Evolutionary conservation across 1,284 basidiomycete genomes (phyloP).

Genomic region (Puccinia polysora): DNA sequence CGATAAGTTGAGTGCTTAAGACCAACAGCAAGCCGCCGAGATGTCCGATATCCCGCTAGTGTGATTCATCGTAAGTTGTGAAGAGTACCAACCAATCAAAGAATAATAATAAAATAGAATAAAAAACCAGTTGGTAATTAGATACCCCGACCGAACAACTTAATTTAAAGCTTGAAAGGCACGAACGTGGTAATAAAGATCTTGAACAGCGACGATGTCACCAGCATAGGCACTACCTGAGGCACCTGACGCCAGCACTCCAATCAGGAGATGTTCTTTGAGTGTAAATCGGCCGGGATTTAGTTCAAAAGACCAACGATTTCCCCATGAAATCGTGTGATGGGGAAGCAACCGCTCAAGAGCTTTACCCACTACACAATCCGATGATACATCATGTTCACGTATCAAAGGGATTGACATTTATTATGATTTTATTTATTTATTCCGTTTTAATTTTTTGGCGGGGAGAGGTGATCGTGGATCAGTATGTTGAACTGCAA

Average conservation of each 20-base stretch:
- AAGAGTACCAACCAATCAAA: conserved; percentile 55
- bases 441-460: neutral
- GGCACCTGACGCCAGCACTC: conserved; percentile 29
- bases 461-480: conserved; percentile 55
- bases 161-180: no score
- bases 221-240: conserved; percentile 38
- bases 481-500: neutral
- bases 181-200: conserved; percentile 27
- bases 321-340: conserved; percentile 46
- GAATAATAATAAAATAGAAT: conserved; percentile 52
- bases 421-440: neutral
- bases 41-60: conserved; percentile 50
- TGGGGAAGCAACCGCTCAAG: conserved; percentile 54
- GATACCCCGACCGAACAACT: neutral
- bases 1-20: conserved; percentile 59
- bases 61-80: conserved; percentile 53
- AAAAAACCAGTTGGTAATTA: conserved; percentile 24
- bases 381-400: no score
- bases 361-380: conserved; percentile 54
- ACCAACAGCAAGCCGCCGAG: conserved; percentile 55
- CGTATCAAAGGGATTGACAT: conserved; percentile 57
- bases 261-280: conserved; percentile 46
- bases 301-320: conserved; percentile 46
- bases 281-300: conserved; percentile 58
- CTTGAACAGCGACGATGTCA: conserved; percentile 41